Percentiles rank a stretch among this genome's conserved stretches.
These are phyloP conservation scores for Leccinum broughii DNA, from an alignment of 768 basidiomycete genomes.

Conservation along the genomic window DNA sequence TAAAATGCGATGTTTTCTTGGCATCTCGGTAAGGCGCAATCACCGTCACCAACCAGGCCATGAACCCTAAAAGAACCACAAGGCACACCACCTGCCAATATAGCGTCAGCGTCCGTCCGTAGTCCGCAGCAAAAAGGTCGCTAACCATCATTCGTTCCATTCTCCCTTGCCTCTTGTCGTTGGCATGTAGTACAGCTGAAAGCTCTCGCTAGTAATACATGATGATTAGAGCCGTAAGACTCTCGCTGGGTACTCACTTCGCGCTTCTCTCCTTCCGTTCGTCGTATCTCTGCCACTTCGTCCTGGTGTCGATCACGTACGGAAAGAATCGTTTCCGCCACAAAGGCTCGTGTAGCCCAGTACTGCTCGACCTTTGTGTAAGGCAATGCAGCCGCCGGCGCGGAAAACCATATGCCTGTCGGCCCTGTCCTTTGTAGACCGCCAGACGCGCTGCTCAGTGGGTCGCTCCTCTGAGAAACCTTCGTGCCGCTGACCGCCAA, in stretches of 20 bases:
- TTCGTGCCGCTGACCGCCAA: slow-evolving; percentile 21
- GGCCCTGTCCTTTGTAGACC: slow-evolving; percentile 6
- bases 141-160: slow-evolving; percentile 55
- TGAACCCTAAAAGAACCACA: slow-evolving; percentile 23
- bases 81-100: slow-evolving; percentile 22
- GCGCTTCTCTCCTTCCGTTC: slow-evolving; percentile 46
- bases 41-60: slow-evolving; percentile 22
- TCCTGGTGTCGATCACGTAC: slow-evolving; percentile 48
- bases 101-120: slow-evolving; percentile 13
- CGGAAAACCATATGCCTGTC: slow-evolving; percentile 15
- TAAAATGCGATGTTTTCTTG: slow-evolving; percentile 56
- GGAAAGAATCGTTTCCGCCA: slow-evolving; percentile 61
- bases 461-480: background rate
- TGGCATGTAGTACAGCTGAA: slow-evolving; percentile 36
- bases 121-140: slow-evolving; percentile 3
- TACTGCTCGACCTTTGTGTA: slow-evolving; percentile 49
- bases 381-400: slow-evolving; percentile 26
- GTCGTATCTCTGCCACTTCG: slow-evolving; percentile 46
- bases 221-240: background rate
- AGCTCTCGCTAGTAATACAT: slow-evolving; percentile 44
- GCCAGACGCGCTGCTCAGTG: background rate
- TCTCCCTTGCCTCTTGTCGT: slow-evolving; percentile 48
- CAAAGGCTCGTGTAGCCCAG: slow-evolving; percentile 67
- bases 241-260: slow-evolving; percentile 36
- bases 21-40: slow-evolving; percentile 15